Conservation (phyloP, 108 stramenopile genomes). For the Discostella pseudostelligera region DNA sequence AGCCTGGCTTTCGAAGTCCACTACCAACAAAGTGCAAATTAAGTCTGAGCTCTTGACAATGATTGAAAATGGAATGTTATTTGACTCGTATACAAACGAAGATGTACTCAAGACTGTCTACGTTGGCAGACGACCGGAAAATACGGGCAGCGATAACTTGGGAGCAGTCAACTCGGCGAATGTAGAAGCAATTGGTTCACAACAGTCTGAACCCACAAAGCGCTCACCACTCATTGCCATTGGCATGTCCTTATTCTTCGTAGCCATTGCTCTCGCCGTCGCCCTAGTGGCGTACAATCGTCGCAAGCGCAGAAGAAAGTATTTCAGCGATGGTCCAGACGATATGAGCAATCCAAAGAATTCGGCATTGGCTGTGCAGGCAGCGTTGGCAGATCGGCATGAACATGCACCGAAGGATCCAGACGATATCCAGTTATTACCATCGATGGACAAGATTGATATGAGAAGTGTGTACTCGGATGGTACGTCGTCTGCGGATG, state of each 20-base stretch:
- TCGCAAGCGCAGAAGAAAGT: neutral
- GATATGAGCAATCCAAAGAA: neutral
- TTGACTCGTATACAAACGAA: constrained; percentile 15
- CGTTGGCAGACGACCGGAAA: constrained; percentile 2
- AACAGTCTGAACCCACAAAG: neutral
- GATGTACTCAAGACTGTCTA: constrained; percentile 9
- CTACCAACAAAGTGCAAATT: neutral
- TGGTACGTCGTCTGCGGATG: neutral
- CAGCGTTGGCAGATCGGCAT: neutral
- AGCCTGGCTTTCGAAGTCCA: neutral
- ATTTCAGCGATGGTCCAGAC: neutral
- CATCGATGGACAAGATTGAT: constrained; percentile 10
- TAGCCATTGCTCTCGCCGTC: neutral
- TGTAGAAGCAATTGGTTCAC: neutral
- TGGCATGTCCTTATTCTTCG: neutral
- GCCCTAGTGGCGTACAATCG: neutral
- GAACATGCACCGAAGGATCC: neutral
- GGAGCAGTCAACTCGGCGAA: too few relatives aligned
- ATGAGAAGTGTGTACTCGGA: constrained; percentile 18
- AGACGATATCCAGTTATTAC: constrained; percentile 7
- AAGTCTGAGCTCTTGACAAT: constrained; percentile 5
- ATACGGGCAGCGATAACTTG: neutral
- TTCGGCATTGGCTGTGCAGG: neutral
- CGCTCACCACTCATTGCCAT: neutral
- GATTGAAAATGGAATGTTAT: constrained; percentile 13